Percentiles rank a stretch among this genome's conserved stretches.
Evolutionary conservation across 495 filamentous ascomycete species (phyloP).

Genomic region (Xylaria longipes): DNA sequence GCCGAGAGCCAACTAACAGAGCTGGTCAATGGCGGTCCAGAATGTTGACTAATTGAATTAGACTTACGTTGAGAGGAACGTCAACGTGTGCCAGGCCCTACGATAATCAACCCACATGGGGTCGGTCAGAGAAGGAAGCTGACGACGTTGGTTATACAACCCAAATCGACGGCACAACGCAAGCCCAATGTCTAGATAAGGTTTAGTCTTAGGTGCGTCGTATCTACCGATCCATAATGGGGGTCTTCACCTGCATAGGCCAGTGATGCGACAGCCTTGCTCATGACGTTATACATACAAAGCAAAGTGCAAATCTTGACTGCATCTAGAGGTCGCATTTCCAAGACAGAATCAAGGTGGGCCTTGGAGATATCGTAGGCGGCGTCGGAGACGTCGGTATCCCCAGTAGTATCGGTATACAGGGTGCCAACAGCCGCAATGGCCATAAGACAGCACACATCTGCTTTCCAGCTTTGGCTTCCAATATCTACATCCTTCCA

Average conservation of each 20-base stretch:
- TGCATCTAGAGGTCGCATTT: constrained; percentile 35
- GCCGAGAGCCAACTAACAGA: constrained; percentile 42
- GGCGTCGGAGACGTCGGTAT: neutral
- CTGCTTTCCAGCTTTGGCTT: neutral
- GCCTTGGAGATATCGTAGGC: constrained; percentile 3
- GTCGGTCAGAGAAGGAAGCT: neutral
- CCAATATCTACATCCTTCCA: neutral
- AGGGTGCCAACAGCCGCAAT: neutral
- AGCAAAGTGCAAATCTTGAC: constrained; percentile 43
- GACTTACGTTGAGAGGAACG: neutral
- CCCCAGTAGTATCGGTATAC: neutral
- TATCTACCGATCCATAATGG: neutral
- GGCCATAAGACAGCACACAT: neutral
- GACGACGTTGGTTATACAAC: neutral
- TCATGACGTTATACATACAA: constrained; percentile 42
- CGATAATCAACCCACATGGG: neutral
- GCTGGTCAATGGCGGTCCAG: constrained; percentile 13
- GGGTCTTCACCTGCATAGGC: neutral
- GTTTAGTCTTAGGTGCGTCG: neutral
- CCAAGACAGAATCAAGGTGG: constrained; percentile 34
- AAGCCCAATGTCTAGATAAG: neutral
- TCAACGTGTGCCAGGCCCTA: neutral
- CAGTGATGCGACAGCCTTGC: constrained; percentile 35
- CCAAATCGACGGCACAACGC: neutral
- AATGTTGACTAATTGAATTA: neutral